Base-by-base conservation (phyloP, 1,139 yeast genomes). In the Candida buenavistaensis region DNA sequence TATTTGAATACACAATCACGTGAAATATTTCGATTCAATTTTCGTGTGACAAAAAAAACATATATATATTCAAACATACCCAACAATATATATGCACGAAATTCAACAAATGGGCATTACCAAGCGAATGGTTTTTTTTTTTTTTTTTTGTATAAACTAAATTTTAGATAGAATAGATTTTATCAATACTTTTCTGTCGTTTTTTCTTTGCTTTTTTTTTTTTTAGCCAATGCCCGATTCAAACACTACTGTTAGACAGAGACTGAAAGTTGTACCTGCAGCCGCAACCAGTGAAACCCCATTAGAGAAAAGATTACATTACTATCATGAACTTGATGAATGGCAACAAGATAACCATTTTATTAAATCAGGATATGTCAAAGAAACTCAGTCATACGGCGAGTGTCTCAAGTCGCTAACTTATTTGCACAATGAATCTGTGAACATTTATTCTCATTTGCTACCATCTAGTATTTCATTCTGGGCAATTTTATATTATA, bases 301-400 rank as follows among this genome's bases (percentile, higher is more conserved):
- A 4, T 30, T 33, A 13, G 17, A 21, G 9, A 32, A 19, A 30
- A 35, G 47, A 17, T 47, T 54, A 24, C 43, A 46, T 28, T 65
- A 40, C 38, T 70, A 52, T 45, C 68, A 67, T 40, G 69, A 70
- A 46, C 46, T 89, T 5, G 90, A 88, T 6, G 77, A 70, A 6
- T 89, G 97, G 97, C 96, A 86, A 52, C 72, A 75, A 48, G 97
- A 90, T 52, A 90, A 90, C 52, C 89, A 85, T 48, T 86, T 59
- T 54, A 88, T 89, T 28, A 57, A 68, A 20, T 62, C 78, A 0
- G 95, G 95, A 2, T 89, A 89, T 51, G 87, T 89, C n/a, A 69
- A 65, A 29, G 86, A 79, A 38, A 82, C 95, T 0, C 56, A 62
- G 30, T 80, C 86, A 35, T 71, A 66, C 37, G 44, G 40, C 23